These are phyloP conservation scores for Penicillium psychrosexuale DNA, from an alignment of 2,329 filamentous ascomycete genomes.

Conservation along the genomic window DNA sequence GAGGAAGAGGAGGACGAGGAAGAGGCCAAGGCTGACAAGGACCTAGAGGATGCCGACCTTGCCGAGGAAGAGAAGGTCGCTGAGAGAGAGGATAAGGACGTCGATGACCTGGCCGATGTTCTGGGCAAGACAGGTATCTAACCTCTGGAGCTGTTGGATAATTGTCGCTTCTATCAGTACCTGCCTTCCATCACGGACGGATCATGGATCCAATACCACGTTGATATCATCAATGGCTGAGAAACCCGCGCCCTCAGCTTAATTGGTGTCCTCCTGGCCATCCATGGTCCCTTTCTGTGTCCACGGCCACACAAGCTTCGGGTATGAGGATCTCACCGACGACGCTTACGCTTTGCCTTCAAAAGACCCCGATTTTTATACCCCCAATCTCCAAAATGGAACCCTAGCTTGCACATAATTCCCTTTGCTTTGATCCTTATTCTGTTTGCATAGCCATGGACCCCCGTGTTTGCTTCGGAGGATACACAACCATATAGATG, in stretches of 20 bases:
- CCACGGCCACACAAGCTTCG: neutral
- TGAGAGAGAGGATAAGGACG: conserved; percentile 72
- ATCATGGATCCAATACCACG: conserved; percentile 2
- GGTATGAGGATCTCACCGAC: conserved; percentile 18
- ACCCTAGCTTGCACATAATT: conserved; percentile 23
- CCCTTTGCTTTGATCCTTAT: conserved; percentile 14
- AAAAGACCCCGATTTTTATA: conserved; percentile 21
- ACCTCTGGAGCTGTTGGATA: conserved; percentile 2
- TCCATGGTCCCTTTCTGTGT: neutral
- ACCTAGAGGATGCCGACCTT: conserved; percentile 63
- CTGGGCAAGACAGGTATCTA: conserved; percentile 64
- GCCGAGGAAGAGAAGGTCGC: conserved; percentile 61
- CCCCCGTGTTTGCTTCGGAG: conserved; percentile 11
- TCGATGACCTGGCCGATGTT: conserved; percentile 74
- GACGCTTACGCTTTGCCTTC: conserved; percentile 17
- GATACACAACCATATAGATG: conserved; percentile 20
- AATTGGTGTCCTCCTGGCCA: neutral
- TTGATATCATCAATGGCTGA: neutral
- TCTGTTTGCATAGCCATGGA: conserved; percentile 22
- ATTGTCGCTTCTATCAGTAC: conserved; percentile 1
- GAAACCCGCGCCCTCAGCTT: neutral
- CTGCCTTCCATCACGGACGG: neutral
- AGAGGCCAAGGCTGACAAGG: conserved; percentile 57
- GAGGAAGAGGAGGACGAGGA: conserved; percentile 64
- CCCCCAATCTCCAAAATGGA: conserved; percentile 25